These are phyloP conservation scores for Acer yangbiense DNA, from an alignment of 345 rosid genomes.

Conservation along the genomic window DNA sequence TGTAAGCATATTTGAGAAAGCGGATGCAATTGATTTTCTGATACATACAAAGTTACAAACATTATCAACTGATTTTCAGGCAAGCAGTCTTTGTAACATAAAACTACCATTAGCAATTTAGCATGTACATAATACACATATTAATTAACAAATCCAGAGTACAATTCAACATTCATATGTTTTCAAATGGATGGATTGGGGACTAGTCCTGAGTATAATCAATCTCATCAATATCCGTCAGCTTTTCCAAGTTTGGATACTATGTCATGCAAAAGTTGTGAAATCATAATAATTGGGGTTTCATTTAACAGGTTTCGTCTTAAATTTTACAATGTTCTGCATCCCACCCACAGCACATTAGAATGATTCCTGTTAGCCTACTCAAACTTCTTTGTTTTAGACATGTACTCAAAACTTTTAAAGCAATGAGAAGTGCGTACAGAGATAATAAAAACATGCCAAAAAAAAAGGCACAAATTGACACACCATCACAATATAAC, in stretches of 20 bases:
- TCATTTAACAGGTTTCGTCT: no score
- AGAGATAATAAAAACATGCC: no score
- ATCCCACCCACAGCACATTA: no score
- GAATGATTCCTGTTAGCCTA: no score
- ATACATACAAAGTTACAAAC: neutral
- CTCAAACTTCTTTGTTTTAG: no score
- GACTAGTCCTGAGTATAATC: neutral
- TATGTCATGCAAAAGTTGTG: no score
- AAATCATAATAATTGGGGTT: no score
- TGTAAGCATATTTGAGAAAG: slow-evolving; percentile 55
- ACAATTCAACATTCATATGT: no score
- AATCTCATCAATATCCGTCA: neutral
- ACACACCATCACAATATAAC: neutral
- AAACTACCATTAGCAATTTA: neutral
- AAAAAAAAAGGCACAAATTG: neutral
- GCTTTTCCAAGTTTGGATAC: no score
- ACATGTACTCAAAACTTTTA: no score
- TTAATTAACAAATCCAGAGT: neutral
- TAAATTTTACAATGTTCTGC: no score
- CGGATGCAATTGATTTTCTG: slow-evolving; percentile 58
- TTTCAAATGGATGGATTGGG: neutral
- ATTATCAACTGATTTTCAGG: slow-evolving; percentile 3
- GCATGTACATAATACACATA: neutral
- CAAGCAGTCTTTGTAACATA: neutral
- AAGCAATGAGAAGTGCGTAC: no score